A percentile compares a stretch with the other conserved stretches of the same genome.
These are phyloP conservation scores for Oryza officinalis DNA, from an alignment of 176 grass and related monocot genomes.

Conservation along the genomic window DNA sequence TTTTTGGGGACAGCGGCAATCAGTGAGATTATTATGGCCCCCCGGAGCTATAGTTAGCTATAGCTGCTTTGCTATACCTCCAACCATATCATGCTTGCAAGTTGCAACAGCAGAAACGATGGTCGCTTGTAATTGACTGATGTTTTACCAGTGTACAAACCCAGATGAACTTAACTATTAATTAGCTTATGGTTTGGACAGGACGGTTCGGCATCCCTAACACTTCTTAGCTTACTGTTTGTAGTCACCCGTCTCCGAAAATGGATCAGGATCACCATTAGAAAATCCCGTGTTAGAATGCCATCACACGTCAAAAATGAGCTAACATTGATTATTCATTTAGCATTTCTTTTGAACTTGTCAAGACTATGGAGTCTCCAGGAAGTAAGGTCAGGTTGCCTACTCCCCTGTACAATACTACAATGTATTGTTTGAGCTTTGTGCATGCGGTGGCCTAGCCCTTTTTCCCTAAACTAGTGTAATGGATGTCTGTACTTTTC, in stretches of 20 bases:
- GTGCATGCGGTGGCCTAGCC: too few species aligned
- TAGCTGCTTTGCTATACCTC: background rate
- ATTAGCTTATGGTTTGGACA: background rate
- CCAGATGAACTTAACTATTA: background rate
- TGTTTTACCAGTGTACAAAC: background rate
- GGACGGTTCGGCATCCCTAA: background rate
- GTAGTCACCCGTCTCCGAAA: too few species aligned
- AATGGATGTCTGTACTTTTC: too few species aligned
- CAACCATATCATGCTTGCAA: background rate
- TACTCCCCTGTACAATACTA: too few species aligned
- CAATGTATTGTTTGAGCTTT: too few species aligned
- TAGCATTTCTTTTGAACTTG: too few species aligned
- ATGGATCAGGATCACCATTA: background rate
- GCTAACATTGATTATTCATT: too few species aligned
- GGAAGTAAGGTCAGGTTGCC: too few species aligned
- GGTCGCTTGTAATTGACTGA: background rate
- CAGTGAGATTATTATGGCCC: slow-evolving; percentile 11
- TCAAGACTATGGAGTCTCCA: too few species aligned
- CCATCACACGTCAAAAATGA: too few species aligned
- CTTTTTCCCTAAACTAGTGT: too few species aligned
- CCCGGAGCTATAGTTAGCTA: background rate
- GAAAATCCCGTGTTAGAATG: too few species aligned
- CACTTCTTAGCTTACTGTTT: background rate
- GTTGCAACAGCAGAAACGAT: background rate
- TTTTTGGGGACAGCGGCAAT: slow-evolving; percentile 18